Conservation (phyloP, 306 rosid genomes). For the Trifolium dubium region DNA sequence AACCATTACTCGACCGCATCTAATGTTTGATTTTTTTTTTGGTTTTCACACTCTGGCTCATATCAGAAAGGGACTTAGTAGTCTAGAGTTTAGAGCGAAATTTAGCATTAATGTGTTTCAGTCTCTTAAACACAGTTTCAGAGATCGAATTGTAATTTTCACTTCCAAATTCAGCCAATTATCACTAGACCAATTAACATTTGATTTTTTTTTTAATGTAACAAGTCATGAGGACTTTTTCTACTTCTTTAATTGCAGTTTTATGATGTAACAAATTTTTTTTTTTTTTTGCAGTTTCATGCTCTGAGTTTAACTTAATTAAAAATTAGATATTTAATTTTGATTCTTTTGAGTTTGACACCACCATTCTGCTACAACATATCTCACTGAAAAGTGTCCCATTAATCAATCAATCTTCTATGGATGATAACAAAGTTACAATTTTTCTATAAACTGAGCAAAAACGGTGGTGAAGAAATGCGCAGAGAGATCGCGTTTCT, state of each 20-base stretch:
- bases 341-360: background rate
- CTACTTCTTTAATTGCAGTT: background rate
- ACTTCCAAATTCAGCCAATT: too few species aligned
- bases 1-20: too few species aligned
- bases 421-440: constrained; percentile 26
- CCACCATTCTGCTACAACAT: background rate
- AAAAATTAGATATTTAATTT: background rate
- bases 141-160: too few species aligned
- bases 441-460: constrained; percentile 7
- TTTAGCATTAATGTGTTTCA: too few species aligned
- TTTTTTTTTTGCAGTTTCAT: background rate
- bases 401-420: constrained; percentile 30
- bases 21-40: too few species aligned
- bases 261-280: background rate
- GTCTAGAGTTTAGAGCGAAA: too few species aligned
- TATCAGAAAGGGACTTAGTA: too few species aligned
- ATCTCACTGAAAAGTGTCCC: constrained; percentile 1
- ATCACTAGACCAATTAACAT: too few species aligned
- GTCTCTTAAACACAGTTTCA: too few species aligned
- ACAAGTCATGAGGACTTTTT: too few species aligned
- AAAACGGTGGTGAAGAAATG: constrained; percentile 45
- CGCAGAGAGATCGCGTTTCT: constrained; percentile 59
- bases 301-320: background rate
- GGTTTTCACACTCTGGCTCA: too few species aligned
- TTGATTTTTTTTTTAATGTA: too few species aligned